phyloP scores from a whole-genome alignment of 2,329 filamentous ascomycete genomes.

The Epichloe sibirici region DNA sequence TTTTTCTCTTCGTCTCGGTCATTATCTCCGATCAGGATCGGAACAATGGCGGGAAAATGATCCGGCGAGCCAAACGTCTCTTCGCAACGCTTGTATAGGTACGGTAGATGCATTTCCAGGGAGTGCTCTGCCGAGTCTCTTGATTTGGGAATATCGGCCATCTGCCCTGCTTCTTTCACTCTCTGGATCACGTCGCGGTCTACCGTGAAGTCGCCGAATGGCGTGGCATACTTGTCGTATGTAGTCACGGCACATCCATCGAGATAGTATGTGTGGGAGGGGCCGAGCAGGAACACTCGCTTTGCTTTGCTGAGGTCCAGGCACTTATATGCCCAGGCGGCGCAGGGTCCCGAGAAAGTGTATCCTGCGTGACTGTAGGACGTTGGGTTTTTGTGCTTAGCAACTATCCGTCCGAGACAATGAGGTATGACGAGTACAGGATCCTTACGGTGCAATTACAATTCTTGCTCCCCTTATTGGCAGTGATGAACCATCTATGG shows the following conservation, averaged over 20 bases:
- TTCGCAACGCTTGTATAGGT: constrained; percentile 67
- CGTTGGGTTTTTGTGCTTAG: not conserved
- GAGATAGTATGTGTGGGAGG: constrained; percentile 80
- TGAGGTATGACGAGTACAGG: not conserved
- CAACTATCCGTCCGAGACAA: no score
- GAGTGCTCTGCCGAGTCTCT: constrained; percentile 81
- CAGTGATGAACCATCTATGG: constrained; percentile 44
- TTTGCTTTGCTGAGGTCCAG: constrained; percentile 74
- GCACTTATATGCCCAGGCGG: constrained; percentile 87
- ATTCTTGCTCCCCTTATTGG: constrained; percentile 66
- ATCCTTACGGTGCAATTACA: constrained; percentile 84
- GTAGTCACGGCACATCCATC: constrained; percentile 63
- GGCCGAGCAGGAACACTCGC: constrained; percentile 82
- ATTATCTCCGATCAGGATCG: constrained; percentile 75
- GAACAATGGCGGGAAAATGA: constrained; percentile 63
- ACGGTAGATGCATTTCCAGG: constrained; percentile 92
- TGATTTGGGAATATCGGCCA: constrained; percentile 44
- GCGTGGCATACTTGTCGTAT: constrained; percentile 60
- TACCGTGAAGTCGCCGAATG: constrained; percentile 56
- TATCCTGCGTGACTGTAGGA: constrained; percentile 76
- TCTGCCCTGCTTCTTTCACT: constrained; percentile 27
- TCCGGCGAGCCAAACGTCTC: constrained; percentile 35
- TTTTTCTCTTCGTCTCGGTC: constrained; percentile 48
- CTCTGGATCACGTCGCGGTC: constrained; percentile 44
- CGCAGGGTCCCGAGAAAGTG: constrained; percentile 78